Percentiles rank a stretch among this genome's conserved stretches.
Conservation (phyloP, 163 green algal species). For the Chlamydomonas reinhardtii region DNA sequence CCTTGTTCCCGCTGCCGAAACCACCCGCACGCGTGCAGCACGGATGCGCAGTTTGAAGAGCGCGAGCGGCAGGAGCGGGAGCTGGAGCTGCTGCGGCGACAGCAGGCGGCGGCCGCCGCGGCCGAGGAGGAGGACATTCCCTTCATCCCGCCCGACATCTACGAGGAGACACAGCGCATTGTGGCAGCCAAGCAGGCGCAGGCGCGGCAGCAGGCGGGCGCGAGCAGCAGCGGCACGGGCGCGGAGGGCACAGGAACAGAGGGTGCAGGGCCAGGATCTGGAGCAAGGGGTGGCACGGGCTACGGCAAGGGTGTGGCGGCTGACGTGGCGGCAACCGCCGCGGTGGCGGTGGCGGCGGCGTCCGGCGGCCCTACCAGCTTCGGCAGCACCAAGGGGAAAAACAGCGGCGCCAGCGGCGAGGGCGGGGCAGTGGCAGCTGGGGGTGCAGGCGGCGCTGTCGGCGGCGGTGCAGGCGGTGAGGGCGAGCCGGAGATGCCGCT, state of each 20-base stretch:
- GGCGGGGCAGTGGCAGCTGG: not conserved
- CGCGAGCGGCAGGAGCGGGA: slow-evolving; percentile 32
- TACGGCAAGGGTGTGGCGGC: not conserved
- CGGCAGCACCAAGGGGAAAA: too few species aligned
- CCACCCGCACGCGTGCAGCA: too few species aligned
- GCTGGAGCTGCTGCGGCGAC: slow-evolving; percentile 1
- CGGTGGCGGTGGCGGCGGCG: too few species aligned
- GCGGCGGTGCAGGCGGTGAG: not conserved
- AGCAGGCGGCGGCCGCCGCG: not conserved
- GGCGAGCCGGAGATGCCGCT: not conserved
- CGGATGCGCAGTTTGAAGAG: slow-evolving; percentile 7
- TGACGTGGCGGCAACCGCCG: not conserved
- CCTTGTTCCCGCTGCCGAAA: too few species aligned
- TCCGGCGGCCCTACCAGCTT: too few species aligned
- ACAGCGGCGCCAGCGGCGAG: too few species aligned
- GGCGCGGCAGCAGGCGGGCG: not conserved
- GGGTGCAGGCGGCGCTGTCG: too few species aligned
- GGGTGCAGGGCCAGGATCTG: too few species aligned
- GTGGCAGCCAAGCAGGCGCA: slow-evolving; percentile 14
- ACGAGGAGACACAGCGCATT: slow-evolving; percentile 37
- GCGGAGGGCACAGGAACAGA: not conserved
- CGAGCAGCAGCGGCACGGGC: too few species aligned
- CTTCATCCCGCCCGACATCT: slow-evolving; percentile 27
- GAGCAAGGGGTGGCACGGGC: not conserved
- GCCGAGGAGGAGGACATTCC: slow-evolving; percentile 19